Base-by-base conservation (phyloP, 768 basidiomycete species). In the Sarcodon aspratus region DNA sequence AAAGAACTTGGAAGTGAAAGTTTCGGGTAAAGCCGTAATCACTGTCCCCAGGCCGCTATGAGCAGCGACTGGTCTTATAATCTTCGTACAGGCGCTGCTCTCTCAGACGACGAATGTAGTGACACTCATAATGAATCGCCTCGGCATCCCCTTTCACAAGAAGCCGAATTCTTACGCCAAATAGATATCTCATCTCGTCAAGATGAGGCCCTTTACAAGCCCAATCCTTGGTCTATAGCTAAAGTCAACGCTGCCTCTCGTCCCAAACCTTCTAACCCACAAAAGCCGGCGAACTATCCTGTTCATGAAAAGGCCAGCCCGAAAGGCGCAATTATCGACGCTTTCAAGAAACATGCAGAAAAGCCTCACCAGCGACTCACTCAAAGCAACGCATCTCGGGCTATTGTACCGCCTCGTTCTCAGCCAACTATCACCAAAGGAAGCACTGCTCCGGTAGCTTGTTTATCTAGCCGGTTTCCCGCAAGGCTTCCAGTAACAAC, bases 141-240 rank as follows among this genome's bases (percentile, higher is more conserved):
- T 11, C 10, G 36, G 31, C 36, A 36, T 13, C 36, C 18, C 12
- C 34, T 47, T 18, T 47, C 61, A 13, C 55, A 57, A 15, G 64
- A 68, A 7, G 54, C 62, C 1, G 57, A 48, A 9, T 55, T 67
- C 0, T 45, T 76, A 44, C 63, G 70, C 2, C 77, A 80, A 18
- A 60, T 87, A 45, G 83, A 87, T 54, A 63, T 87, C 1, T 73
- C 80, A 0, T 57, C 66, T 1, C 69, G 86, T 44, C 65, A 75
- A 47, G 86, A 88, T 47, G 61, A 69, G 33, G 85, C 80, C 1
- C 59, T 66, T 6, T 87, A 79, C 66, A 83, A 77, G 45, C 76
- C 84, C 0, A 89, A 87, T 57, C 87, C 87, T 0, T 90, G 85
- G 74, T 77, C 75, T 48, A 86, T 90, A 49, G 86, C 87, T 3